Evolutionary conservation across 768 basidiomycete species (phyloP).

Genomic region (Boletus bicolor): DNA sequence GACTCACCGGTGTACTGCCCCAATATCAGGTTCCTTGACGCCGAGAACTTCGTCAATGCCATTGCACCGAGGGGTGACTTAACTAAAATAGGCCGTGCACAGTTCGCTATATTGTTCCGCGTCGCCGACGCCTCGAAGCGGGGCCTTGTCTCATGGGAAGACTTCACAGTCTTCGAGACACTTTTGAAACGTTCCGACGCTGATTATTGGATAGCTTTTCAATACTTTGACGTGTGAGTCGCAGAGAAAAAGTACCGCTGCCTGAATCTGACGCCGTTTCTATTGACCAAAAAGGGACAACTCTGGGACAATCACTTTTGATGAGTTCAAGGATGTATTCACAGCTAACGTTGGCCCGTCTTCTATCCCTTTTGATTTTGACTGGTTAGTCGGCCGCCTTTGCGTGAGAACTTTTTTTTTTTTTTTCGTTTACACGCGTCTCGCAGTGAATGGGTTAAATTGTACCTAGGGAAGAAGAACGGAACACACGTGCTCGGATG

Average conservation of each 20-base stretch:
- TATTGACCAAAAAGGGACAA: conserved; percentile 55
- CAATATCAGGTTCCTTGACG: conserved; percentile 71
- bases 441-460: conserved; percentile 86
- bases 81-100: conserved; percentile 79
- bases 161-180: conserved; percentile 95
- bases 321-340: conserved; percentile 94
- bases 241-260: not conserved
- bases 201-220: conserved; percentile 95
- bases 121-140: conserved; percentile 79
- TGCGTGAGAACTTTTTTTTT: not conserved
- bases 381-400: conserved; percentile 53
- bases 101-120: conserved; percentile 87
- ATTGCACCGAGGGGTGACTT: conserved; percentile 88
- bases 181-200: conserved; percentile 91
- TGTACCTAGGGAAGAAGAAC: conserved; percentile 92
- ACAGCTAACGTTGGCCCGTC: conserved; percentile 73
- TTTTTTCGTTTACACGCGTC: conserved; percentile 2
- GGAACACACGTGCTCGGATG: conserved; percentile 90
- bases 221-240: conserved; percentile 93
- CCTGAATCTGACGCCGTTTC: conserved; percentile 6
- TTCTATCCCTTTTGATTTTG: conserved; percentile 92
- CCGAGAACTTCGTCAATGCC: conserved; percentile 89
- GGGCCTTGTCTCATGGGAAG: conserved; percentile 87
- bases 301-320: conserved; percentile 89
- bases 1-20: conserved; percentile 2